Percentiles rank a stretch among this genome's conserved stretches.
phyloP scores from a whole-genome alignment of 345 rosid species.

The Murraya koenigii region DNA sequence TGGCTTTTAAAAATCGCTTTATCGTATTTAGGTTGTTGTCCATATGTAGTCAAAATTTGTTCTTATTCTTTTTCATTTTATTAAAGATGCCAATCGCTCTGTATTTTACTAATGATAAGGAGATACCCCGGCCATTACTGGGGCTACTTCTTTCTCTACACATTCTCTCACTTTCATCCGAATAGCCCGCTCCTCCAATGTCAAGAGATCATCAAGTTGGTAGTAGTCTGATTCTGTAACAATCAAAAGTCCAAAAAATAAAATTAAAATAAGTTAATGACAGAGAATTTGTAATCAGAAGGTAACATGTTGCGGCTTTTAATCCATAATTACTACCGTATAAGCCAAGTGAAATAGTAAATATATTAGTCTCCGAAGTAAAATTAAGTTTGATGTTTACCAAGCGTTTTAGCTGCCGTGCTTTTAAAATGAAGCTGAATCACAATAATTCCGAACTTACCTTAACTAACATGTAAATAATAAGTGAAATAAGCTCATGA shows the following conservation, averaged over 20 bases:
- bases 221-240: conserved; percentile 79
- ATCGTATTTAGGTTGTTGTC: too few species aligned
- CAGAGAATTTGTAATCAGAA: background rate
- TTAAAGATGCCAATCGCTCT: too few species aligned
- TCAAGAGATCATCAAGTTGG: conserved; percentile 69
- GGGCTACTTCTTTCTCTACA: conserved; percentile 92
- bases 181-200: conserved; percentile 65
- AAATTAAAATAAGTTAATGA: background rate
- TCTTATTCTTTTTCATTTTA: too few species aligned
- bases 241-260: background rate
- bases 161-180: conserved; percentile 67
- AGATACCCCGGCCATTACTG: conserved; percentile 73
- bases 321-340: background rate
- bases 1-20: too few species aligned
- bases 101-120: background rate
- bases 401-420: too few species aligned
- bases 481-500: background rate
- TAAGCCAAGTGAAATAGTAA: too few species aligned
- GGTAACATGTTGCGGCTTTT: background rate
- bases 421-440: too few species aligned
- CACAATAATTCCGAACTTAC: background rate
- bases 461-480: background rate
- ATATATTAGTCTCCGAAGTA: too few species aligned
- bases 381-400: too few species aligned
- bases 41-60: too few species aligned